Base-by-base conservation (phyloP, 2,329 filamentous ascomycete genomes). In the Aspergillus sojae region DNA sequence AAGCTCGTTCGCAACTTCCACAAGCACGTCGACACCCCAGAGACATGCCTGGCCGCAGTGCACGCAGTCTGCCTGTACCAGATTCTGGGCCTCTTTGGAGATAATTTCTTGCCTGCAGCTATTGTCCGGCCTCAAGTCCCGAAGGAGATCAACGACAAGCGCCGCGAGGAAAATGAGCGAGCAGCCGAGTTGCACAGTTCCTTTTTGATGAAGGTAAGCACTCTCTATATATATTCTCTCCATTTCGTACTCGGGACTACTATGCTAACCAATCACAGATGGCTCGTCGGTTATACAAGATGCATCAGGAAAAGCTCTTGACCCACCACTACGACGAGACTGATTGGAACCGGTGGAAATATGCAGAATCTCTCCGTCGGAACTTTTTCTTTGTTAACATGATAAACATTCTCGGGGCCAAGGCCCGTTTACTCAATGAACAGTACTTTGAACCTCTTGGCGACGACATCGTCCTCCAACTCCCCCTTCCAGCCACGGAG, bases 1-100 rank as follows among this genome's bases (percentile, higher is more conserved):
- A 61, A 63, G 52, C 56, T 67, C 6, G 58, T 65, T 10, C 62
- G 65, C 21, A 56, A 67, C 1, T 65, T 67, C 43, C 60, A 65
- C 26, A 26, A 34, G 1, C 63, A 64, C 28, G 56, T 62, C 12
- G 56, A 62, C 26, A 58, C 62, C 5, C 60, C 58, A 10, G 65
- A 67, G 26, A 65, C 61, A 12, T 68, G 65, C 41, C 60, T 68
- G 5, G 65, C 63, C 0, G 63, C 67, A 1, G 53, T 68, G 7
- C 67, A 68, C 52, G 65, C 65, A 6, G 60, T 68, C 11, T 68
- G 67, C 19, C 52, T 67, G 10, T 64, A 68, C 43, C 67, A 68
- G 53, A 63, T 66, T 12, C 39, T 66, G 19, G 65, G 65, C 1
- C 30, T 68, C n/a, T 62, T 68, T 43, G 65, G 65, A 12, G 60